Evolutionary conservation across 371 early-diverging fungal species (phyloP), one percentile per base, ranked within the genome.

Genomic region (Saksenaea vasiformis): DNA sequence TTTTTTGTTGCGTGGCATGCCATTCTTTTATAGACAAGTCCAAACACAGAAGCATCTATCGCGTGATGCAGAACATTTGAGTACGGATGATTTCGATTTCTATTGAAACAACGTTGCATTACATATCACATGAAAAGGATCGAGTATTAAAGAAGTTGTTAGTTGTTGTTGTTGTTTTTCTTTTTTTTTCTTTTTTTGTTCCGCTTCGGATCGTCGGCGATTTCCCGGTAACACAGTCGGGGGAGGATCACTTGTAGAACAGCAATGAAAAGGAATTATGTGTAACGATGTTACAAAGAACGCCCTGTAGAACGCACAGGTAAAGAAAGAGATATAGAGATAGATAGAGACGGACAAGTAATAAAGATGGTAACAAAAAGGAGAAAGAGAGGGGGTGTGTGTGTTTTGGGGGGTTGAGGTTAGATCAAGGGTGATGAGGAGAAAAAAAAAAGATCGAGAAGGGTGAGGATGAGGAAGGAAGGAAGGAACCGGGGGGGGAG

Each of bases 121-220:
- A 39, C 39, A 39, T 39, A 39, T 39, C 39, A 47, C n/a, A 47
- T 19, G 47, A 17, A 19, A 19, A 47, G n/a, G 22, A 47, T n/a
- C n/a, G 22, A 31, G 31, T 31, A 47, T 19, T 19, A 47, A 47
- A 47, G 5, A 22, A n/a, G n/a, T n/a, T n/a, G n/a, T n/a, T 10
- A 47, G 10, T n/a, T 39, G 39, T 39, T 39, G n/a, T n/a, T n/a
- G n/a, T n/a, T 10, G 22, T 5, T n/a, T 39, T 2, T 39, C 11
- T 39, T 39, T 39, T 39, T 39, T 39, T 39, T n/a, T 10, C 11
- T 11, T n/a, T 39, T 39, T 1, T 39, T 39, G 3, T 39, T 39
- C n/a, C n/a, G n/a, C 22, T 47, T 47, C 51, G 51, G 51, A 47
- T 47, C 51, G 17, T 47, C 51, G 51, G 22, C 51, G 51, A 47